Base-by-base conservation (phyloP, 305 asterid species). In the Petunia hybrid region DNA sequence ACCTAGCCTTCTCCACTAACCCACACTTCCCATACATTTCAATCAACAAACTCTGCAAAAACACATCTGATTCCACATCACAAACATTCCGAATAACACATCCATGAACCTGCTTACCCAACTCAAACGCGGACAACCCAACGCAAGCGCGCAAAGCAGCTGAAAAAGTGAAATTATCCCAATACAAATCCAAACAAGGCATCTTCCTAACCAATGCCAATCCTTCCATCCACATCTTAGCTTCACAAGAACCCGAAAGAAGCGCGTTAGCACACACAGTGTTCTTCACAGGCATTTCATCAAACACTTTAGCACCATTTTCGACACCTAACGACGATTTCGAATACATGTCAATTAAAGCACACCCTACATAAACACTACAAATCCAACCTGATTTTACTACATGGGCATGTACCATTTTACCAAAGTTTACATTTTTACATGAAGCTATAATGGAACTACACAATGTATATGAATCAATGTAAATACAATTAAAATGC, bases 11-110 rank as follows among this genome's bases (percentile, higher is more conserved):
- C 79, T 87, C 89, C 60, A 86, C 85, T 5, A 86, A 80, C 61
- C 99, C 98, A 85, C 92, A 90, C 82, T 90, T 96, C 0, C 99
- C 98, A 82, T 96, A 94, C 94, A 92, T 89, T 81, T 94, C 98
- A 73, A 96, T 89, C 86, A 95, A 85, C 84, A 94, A 78, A 80
- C 97, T 91, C 88, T 90, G 93, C 8, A 95, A 82, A 82, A 86
- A 91, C 76, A 92, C 87, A 81, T 94, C 97, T 5, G 57, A 79
- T 81, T 86, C 91, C 53, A 88, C 53, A 63, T 90, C 84, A 63
- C 36, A 39, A 45, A 87, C 70, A 16, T 76, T 71, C 12, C 97
- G 91, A 6, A 92, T 62, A 57, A 86, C 82, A 63, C 76, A 84
- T 6, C 90, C 95, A 48, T 92, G 99, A 79, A 92, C 81, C 82